Base-by-base conservation (phyloP, 2,329 filamentous ascomycete species). In the Trichophyton rubrum region DNA sequence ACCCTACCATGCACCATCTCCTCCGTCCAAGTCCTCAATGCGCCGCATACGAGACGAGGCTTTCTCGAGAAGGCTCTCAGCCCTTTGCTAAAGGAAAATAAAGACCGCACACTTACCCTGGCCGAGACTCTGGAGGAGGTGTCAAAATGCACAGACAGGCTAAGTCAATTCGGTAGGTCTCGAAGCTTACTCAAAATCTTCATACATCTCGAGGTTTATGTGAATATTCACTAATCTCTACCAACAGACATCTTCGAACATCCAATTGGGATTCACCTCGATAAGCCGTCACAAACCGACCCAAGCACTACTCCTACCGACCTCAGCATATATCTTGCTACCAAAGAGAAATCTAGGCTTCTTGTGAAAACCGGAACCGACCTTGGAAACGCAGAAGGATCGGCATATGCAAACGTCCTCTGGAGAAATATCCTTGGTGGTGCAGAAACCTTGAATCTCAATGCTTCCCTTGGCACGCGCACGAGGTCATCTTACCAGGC, bases 401-500 rank as follows among this genome's bases (percentile, higher is more conserved):
- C 91, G 6, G 92, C 91, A 3, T 97, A 95, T 70, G 86, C 89
- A 66, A 92, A 93, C 66, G 81, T 90, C 51, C 80, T 92, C 58
- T 86, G 90, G 79, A 86, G 93, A 66, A 99, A 99, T 74, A 82
- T 99, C 62, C 89, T 99, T 71, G 93, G 93, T 58, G 93, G 93
- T 43, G 93, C 91, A 24, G 93, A 99, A 77, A 88, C 87, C 61
- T 77, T 99, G 64, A 89, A 89, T 59, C 78, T 95, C 62, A 92
- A 96, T 68, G 91, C 89, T 56, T 91, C 90, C 35, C 78, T 91
- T 24, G 93, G 93, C 61, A 97, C 92, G 5, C 83, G 93, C 51
- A 97, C 93, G 30, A 82, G 90, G 56, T 96, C 90, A 2, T 88
- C 92, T 27, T 97, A 97, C 75, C 91, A 89, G 65, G 89, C 89